Conservation (phyloP, 2,329 filamentous ascomycete species). For the Ascochyta pisi region DNA sequence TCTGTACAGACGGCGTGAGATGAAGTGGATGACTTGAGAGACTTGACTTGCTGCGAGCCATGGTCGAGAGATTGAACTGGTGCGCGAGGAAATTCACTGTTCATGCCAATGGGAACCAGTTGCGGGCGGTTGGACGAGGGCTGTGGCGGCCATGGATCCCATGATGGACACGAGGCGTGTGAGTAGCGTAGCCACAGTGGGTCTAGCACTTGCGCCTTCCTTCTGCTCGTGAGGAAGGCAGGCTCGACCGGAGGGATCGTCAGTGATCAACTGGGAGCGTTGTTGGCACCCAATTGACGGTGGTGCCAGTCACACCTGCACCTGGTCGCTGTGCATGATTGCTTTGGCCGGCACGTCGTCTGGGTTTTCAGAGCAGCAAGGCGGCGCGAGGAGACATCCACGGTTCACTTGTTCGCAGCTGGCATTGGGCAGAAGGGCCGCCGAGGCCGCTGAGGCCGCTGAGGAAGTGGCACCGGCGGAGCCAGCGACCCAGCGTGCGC, state of each 20-base stretch:
- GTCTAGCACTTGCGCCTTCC: conserved; percentile 17
- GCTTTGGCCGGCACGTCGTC: conserved; percentile 1
- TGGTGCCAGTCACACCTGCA: conserved; percentile 10
- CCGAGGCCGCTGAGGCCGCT: background rate
- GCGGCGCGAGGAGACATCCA: background rate
- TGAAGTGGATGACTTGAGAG: conserved; percentile 1
- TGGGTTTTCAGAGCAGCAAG: background rate
- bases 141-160: conserved; percentile 19
- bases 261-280: conserved; percentile 18
- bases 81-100: conserved; percentile 9
- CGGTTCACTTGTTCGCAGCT: background rate
- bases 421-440: background rate
- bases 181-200: conserved; percentile 20
- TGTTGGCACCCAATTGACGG: conserved; percentile 11
- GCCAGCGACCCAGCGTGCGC: conserved; percentile 13
- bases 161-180: conserved; percentile 14
- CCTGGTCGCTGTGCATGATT: conserved; percentile 7
- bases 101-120: conserved; percentile 6
- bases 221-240: conserved; percentile 21
- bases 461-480: conserved; percentile 15
- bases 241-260: conserved; percentile 18
- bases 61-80: conserved; percentile 30
- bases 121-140: conserved; percentile 22
- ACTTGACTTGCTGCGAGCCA: conserved; percentile 19
- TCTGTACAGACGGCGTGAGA: background rate